Conservation (phyloP, 2,329 filamentous ascomycete species). For the Colletotrichum trifolii region DNA sequence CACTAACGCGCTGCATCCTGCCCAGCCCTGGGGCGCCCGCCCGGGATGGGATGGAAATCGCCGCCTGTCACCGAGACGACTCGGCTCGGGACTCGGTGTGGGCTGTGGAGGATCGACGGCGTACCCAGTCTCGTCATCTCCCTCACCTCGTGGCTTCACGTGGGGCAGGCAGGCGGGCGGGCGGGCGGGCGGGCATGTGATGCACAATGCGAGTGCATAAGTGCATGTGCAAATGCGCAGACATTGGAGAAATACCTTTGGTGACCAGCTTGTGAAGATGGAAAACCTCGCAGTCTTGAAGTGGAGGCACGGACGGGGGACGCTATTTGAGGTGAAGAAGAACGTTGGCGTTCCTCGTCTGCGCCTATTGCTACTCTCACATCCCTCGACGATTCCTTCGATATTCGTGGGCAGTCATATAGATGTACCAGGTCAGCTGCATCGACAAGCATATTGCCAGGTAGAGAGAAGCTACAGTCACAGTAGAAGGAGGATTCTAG, state of each 20-base stretch:
- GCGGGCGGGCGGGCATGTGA: not conserved
- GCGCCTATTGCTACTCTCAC: too few species aligned
- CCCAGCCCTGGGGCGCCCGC: not conserved
- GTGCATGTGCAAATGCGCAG: not conserved
- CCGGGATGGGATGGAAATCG: not conserved
- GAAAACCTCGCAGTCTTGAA: too few species aligned
- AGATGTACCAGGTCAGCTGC: too few species aligned
- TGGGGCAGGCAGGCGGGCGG: slow-evolving; percentile 13
- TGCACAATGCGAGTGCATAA: slow-evolving; percentile 4
- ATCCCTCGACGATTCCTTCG: not conserved
- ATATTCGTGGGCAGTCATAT: too few species aligned
- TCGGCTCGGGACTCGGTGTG: slow-evolving; percentile 33
- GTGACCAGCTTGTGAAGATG: too few species aligned
- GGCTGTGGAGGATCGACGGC: slow-evolving; percentile 35
- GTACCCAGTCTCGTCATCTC: slow-evolving; percentile 6
- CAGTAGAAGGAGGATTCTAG: too few species aligned
- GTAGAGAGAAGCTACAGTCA: too few species aligned
- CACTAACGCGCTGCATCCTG: slow-evolving; percentile 29
- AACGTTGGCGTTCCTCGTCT: too few species aligned
- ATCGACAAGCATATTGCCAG: too few species aligned
- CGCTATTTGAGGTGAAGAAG: too few species aligned
- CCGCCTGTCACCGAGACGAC: slow-evolving; percentile 30
- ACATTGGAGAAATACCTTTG: not conserved
- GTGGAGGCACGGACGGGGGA: too few species aligned
- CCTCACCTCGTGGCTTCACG: not conserved